Evolutionary conservation across 306 rosid species (phyloP), one percentile per base, ranked within the genome.

Genomic region (Ochetophila trinervis): DNA sequence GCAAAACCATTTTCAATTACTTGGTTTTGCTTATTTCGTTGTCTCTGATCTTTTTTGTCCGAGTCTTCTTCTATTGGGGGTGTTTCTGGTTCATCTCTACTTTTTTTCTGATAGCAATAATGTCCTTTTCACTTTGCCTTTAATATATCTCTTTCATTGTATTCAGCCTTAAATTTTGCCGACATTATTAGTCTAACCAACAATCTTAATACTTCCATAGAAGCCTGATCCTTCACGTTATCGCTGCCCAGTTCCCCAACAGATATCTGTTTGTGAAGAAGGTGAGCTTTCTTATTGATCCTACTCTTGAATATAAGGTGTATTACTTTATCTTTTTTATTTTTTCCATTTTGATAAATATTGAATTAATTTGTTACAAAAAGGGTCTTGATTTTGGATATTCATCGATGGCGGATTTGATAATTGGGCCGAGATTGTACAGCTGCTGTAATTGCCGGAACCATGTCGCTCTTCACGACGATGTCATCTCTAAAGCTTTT

Each of bases 401-500:
- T 15, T 56, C 8, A 27, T 76, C 66, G 53, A 85, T 73, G 82
- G 83, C 83, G 58, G 88, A 83, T 63, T 50, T 82, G 77, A 71
- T 27, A 27, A 27, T 80, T 66, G 88, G 76, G 63, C 60, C 83
- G 6, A 82, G 86, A 61, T 73, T 83, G 79, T 86, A 86, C 67
- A 74, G 76, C 37, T 86, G 88, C 74, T 80, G 80, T 32, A 71
- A 83, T 59, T 85, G 95, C 60, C 65, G 81, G 79, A 85, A 79
- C 67, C 82, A 79, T 70, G 84, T 88, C 52, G 84, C 87, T 8
- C 83, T 81, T 81, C 91, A 85, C 6, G 88, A 85, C 51, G 88
- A 85, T 79, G 56, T 83, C 44, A 79, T 85, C 58, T 88, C 88
- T 54, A 87, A 87, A 67, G 75, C 94, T 13, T 87, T 87, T 78